phyloP scores from a whole-genome alignment of 371 early-diverging fungal genomes.

The Agmasoma carcini region DNA sequence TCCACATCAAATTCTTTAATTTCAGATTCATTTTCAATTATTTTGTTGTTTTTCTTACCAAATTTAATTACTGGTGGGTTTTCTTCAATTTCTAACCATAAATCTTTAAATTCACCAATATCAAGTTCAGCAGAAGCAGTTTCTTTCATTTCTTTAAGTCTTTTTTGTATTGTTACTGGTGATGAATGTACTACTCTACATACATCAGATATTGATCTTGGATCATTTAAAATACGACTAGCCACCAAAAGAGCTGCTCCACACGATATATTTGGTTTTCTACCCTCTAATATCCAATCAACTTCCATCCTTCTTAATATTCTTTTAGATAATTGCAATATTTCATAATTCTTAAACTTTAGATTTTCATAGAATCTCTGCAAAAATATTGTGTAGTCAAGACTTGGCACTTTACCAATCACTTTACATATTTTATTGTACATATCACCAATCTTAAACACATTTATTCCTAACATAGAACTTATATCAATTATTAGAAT shows the following conservation, averaged over 20 bases:
- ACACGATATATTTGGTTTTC: constrained; percentile 92
- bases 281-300: constrained; percentile 88
- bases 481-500: constrained; percentile 95
- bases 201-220: constrained; percentile 68
- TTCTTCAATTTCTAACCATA: constrained; percentile 68
- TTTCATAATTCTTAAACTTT: constrained; percentile 69
- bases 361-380: constrained; percentile 73
- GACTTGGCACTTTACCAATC: constrained; percentile 65
- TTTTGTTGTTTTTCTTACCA: constrained; percentile 45
- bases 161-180: constrained; percentile 67
- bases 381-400: constrained; percentile 87
- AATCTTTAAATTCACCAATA: constrained; percentile 66
- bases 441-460: constrained; percentile 75
- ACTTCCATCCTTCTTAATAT: constrained; percentile 82
- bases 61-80: constrained; percentile 64
- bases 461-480: constrained; percentile 64
- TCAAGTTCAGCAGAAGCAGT: constrained; percentile 72
- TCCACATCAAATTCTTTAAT: constrained; percentile 15
- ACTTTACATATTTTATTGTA: constrained; percentile 67
- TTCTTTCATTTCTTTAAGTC: constrained; percentile 68
- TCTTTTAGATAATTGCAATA: constrained; percentile 65
- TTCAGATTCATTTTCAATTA: constrained; percentile 9
- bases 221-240: constrained; percentile 76
- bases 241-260: constrained; percentile 83
- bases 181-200: constrained; percentile 77